Percentiles rank a stretch among this genome's conserved stretches.
These are phyloP conservation scores for Erythrophleum fordii DNA, from an alignment of 306 rosid species.

Conservation along the genomic window DNA sequence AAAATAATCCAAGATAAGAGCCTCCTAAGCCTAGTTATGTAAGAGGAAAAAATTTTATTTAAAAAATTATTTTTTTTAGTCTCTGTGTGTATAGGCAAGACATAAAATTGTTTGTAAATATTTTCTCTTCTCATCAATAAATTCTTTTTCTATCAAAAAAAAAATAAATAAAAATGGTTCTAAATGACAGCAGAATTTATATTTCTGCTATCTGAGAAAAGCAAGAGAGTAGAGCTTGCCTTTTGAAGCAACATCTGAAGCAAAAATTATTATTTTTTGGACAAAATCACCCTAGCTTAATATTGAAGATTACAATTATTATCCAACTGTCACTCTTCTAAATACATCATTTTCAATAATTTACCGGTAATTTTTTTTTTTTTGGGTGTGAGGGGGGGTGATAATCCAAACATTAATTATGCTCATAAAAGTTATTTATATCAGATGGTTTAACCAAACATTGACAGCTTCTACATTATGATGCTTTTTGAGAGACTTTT, in stretches of 20 bases:
- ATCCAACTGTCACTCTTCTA: not conserved
- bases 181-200: not conserved
- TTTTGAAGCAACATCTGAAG: not conserved
- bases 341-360: not conserved
- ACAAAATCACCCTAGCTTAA: not conserved
- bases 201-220: not conserved
- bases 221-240: not conserved
- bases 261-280: not conserved
- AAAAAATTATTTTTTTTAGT: too few relatives aligned
- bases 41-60: not conserved
- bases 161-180: too few relatives aligned
- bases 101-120: too few relatives aligned
- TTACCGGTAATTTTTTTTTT: not conserved
- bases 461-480: not conserved
- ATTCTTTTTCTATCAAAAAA: too few relatives aligned
- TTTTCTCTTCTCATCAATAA: too few relatives aligned
- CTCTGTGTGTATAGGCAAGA: too few relatives aligned
- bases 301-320: not conserved
- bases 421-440: not conserved
- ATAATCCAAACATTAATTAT: not conserved
- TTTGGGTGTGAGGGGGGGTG: too few relatives aligned
- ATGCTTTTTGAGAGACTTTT: not conserved
- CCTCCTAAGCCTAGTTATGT: not conserved
- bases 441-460: not conserved
- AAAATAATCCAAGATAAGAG: not conserved